Evolutionary conservation across 192 early-diverging fungal species (phyloP).

Genomic region (Piromyces sp.): DNA sequence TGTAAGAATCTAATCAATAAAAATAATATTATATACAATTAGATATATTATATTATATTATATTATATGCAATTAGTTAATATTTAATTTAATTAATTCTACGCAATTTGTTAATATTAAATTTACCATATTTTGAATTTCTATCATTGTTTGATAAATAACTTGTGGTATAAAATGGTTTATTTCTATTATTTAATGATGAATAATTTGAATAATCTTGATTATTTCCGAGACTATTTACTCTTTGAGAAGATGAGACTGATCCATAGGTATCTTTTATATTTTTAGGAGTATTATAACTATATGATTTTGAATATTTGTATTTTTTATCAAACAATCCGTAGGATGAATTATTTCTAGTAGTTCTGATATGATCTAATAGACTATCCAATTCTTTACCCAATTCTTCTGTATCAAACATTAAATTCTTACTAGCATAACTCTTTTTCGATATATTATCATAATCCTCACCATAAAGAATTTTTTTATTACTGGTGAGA

Average conservation of each 20-base stretch:
- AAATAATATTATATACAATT: no score
- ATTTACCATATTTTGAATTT: background rate
- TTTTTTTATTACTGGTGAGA: background rate
- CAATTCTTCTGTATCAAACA: background rate
- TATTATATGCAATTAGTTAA: no score
- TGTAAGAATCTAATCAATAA: no score
- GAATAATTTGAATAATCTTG: background rate
- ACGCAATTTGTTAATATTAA: no score
- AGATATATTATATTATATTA: no score
- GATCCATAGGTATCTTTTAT: background rate
- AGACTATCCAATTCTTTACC: background rate
- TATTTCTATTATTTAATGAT: background rate
- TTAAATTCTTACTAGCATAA: background rate
- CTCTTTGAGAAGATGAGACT: background rate
- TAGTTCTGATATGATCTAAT: background rate
- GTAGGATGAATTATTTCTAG: background rate
- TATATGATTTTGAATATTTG: background rate
- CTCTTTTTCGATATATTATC: background rate
- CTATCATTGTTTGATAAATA: background rate
- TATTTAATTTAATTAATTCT: no score
- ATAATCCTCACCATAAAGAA: background rate
- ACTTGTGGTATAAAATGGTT: background rate
- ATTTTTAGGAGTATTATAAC: background rate
- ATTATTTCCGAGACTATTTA: background rate
- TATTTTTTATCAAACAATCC: background rate